These are phyloP conservation scores for Prunus yedoensis DNA, from an alignment of 331 rosid genomes.

Conservation along the genomic window DNA sequence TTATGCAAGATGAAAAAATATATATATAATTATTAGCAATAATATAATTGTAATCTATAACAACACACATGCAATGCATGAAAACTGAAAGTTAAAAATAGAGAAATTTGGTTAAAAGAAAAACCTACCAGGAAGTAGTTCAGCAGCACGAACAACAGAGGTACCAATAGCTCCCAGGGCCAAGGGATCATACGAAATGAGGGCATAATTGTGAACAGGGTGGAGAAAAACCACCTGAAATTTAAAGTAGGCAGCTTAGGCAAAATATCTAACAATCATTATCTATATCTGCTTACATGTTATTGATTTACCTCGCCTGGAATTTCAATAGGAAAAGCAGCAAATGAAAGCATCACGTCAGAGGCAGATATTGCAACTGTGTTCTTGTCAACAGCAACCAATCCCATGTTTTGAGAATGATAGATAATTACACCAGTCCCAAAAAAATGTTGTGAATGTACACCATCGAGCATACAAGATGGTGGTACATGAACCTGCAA, in stretches of 20 bases:
- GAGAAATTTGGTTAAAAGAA: background rate
- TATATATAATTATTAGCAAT: background rate
- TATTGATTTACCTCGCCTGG: slow-evolving; percentile 83
- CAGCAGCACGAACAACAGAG: slow-evolving; percentile 80
- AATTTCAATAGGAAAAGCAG: slow-evolving; percentile 91
- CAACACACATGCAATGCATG: background rate
- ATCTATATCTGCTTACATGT: slow-evolving; percentile 1
- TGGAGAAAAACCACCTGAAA: slow-evolving; percentile 93
- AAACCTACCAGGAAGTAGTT: slow-evolving; percentile 81
- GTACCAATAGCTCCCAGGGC: slow-evolving; percentile 86
- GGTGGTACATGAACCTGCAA: slow-evolving; percentile 95
- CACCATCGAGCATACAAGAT: slow-evolving; percentile 96
- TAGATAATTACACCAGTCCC: slow-evolving; percentile 93
- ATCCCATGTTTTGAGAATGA: slow-evolving; percentile 81
- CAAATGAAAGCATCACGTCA: slow-evolving; percentile 88
- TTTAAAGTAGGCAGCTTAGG: slow-evolving; percentile 21
- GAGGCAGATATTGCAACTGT: slow-evolving; percentile 88
- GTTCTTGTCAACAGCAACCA: slow-evolving; percentile 86
- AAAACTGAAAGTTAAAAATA: background rate
- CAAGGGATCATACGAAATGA: slow-evolving; percentile 89
- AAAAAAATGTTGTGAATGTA: slow-evolving; percentile 87
- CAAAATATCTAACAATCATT: background rate
- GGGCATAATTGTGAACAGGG: slow-evolving; percentile 94
- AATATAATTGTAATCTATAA: background rate
- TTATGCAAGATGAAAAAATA: background rate